Percentiles rank a stretch among this genome's conserved stretches.
Conservation (phyloP, 352 stramenopile species). For the Pythium scleroteichum region DNA sequence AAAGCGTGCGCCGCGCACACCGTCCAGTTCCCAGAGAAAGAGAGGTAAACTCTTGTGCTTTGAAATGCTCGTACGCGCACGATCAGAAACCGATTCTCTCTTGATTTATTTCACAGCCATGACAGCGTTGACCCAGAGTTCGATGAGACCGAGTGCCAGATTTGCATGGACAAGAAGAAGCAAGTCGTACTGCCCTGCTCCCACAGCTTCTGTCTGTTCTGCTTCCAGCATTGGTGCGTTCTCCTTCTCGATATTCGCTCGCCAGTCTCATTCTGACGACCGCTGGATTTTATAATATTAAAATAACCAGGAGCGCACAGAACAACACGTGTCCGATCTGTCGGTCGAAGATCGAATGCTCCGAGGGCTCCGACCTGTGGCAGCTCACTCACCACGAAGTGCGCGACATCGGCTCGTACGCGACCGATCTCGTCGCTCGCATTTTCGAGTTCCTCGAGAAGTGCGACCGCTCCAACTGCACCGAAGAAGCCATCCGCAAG, state of each 20-base stretch:
- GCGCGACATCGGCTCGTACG: constrained; percentile 69
- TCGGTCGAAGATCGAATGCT: constrained; percentile 69
- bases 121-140: constrained; percentile 39
- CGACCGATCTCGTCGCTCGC: constrained; percentile 70
- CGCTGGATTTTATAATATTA: too few relatives aligned
- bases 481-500: constrained; percentile 43
- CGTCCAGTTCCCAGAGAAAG: constrained; percentile 51
- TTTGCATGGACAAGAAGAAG: constrained; percentile 87
- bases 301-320: constrained; percentile 69
- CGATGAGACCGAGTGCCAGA: constrained; percentile 82
- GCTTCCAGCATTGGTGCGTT: constrained; percentile 71
- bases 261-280: too few relatives aligned
- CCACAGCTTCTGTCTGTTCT: constrained; percentile 79
- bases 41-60: constrained; percentile 17
- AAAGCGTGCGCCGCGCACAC: constrained; percentile 65
- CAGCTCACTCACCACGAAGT: constrained; percentile 74
- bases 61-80: background rate
- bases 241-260: background rate
- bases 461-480: constrained; percentile 44
- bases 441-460: constrained; percentile 85
- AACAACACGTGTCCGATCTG: constrained; percentile 80
- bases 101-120: constrained; percentile 9
- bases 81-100: background rate
- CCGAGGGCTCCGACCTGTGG: constrained; percentile 75
- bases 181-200: constrained; percentile 71